Base-by-base conservation (phyloP, 768 basidiomycete species). In the Dacryopinax primogenitus region DNA sequence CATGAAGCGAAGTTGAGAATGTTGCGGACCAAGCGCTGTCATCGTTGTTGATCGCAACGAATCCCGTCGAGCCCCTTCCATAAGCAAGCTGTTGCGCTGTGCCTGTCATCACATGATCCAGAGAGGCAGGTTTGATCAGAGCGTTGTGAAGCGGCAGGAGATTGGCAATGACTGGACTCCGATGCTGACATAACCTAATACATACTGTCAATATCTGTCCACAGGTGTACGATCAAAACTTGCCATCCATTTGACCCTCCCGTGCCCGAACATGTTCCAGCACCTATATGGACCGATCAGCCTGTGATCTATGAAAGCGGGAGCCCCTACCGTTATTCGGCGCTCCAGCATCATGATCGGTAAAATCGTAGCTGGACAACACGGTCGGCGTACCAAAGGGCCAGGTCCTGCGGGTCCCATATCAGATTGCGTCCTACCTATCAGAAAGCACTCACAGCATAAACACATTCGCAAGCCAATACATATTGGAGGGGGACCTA, bases 21-120 rank as follows among this genome's bases (percentile, higher is more conserved):
- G 80, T 81, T 0, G 78, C 63, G 7, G 67, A 81, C 86, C 86
- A 87, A 0, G 74, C 68, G 3, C 76, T 75, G 66, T 85, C 82
- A 2, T 73, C 79, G 66, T 87, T 86, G 71, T 87, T 87, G 69
- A 87, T 87, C 0, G 80, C 85, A 1, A 86, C 82, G 66, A 83
- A 86, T 1, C 86, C 85, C 44, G 74, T 71, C 0, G 81, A 72
- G 32, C 83, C 86, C 68, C 86, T 74, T 3, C 83, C 83, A 68
- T 86, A 88, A 0, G 86, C 86, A 65, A 87, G 84, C 70, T 80
- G 86, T 66, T 84, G 76, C 1, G 79, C 74, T 58, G 78, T 77
- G 0, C 84, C 82, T 1, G 84, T 79, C 3, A 82, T 77, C 84
- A 85, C 87, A 69, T 84, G 77, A 1, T 73, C 80, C 3, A 87